These are phyloP conservation scores for Pseudoneurospora amorphoporcata DNA, from an alignment of 495 filamentous ascomycete genomes.

Conservation along the genomic window DNA sequence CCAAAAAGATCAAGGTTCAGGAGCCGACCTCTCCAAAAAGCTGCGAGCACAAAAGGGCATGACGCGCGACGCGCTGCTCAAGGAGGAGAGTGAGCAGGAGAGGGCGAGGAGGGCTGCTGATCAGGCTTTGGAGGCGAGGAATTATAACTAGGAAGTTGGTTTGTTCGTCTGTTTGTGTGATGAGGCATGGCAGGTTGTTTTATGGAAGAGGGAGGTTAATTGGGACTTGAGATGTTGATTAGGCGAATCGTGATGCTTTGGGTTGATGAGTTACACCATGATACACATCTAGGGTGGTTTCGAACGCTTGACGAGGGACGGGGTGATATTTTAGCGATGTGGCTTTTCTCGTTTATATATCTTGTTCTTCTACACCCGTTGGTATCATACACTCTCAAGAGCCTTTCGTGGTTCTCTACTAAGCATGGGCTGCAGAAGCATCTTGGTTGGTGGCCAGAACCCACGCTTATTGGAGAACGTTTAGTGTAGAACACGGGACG, in stretches of 20 bases:
- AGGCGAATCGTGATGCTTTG: background rate
- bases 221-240: background rate
- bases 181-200: background rate
- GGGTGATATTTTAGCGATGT: background rate
- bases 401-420: background rate
- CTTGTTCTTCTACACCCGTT: background rate
- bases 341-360: background rate
- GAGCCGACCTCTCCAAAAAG: slow-evolving; percentile 52
- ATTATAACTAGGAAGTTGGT: slow-evolving; percentile 32
- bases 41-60: slow-evolving; percentile 57
- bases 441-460: too few species aligned
- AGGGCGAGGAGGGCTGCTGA: slow-evolving; percentile 49
- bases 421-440: background rate
- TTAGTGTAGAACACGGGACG: background rate
- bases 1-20: slow-evolving; percentile 22
- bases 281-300: background rate
- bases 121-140: slow-evolving; percentile 35
- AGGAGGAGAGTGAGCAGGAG: slow-evolving; percentile 46
- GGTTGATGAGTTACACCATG: background rate
- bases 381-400: background rate
- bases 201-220: background rate
- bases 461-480: too few species aligned
- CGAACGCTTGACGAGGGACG: background rate
- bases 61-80: slow-evolving; percentile 49
- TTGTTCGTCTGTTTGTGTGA: background rate